A percentile compares a stretch with the other conserved stretches of the same genome.
Conservation (phyloP, 306 rosid species). For the Dalbergia oliveri region DNA sequence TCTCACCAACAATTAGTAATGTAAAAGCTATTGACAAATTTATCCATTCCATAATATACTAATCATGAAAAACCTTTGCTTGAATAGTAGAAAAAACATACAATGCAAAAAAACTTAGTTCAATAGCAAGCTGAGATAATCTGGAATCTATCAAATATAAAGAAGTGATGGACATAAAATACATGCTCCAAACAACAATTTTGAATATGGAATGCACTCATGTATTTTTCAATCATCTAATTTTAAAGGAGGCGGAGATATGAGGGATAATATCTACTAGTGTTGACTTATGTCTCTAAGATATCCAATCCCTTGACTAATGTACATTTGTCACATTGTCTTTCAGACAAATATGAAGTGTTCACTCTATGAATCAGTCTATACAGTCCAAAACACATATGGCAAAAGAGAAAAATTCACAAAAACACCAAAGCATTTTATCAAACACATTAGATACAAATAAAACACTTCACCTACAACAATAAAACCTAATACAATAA, state of each 20-base stretch:
- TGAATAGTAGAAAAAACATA: neutral
- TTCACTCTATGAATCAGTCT: too few relatives aligned
- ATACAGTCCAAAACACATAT: too few relatives aligned
- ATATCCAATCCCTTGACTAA: neutral
- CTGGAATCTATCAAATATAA: slow-evolving; percentile 10
- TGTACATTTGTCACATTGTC: too few relatives aligned
- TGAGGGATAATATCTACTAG: neutral
- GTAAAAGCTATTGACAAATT: slow-evolving; percentile 5
- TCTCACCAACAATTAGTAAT: neutral
- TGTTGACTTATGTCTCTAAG: slow-evolving; percentile 22
- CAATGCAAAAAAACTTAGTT: neutral
- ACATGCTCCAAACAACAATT: slow-evolving; percentile 1
- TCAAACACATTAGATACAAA: too few relatives aligned
- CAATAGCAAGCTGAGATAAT: neutral
- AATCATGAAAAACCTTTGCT: neutral
- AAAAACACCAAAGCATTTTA: too few relatives aligned
- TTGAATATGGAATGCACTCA: neutral
- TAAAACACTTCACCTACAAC: too few relatives aligned
- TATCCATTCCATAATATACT: neutral
- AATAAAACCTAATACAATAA: too few relatives aligned
- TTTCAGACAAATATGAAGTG: too few relatives aligned
- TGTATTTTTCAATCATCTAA: neutral
- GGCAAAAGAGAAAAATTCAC: too few relatives aligned
- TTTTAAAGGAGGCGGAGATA: slow-evolving; percentile 2
- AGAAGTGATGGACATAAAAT: slow-evolving; percentile 5